Base-by-base conservation (phyloP, 1,284 basidiomycete genomes). In the Cutaneotrichosporon daszewskae region DNA sequence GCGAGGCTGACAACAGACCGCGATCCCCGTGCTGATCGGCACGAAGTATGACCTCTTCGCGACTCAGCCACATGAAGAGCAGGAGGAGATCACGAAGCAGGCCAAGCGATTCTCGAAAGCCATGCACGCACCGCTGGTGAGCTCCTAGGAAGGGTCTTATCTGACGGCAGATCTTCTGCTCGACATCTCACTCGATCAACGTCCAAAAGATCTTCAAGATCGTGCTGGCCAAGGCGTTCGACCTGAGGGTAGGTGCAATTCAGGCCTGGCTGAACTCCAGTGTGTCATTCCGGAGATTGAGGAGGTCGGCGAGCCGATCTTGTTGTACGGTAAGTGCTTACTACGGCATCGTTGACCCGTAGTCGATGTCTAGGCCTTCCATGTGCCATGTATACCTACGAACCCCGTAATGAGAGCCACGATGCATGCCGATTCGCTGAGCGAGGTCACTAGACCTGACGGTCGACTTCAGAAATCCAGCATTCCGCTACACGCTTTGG, bases 121-220 rank as follows among this genome's bases (percentile, higher is more conserved):
- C 36, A 98, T 97, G 94, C 91, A 95, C 64, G 91, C 94, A 9
- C 94, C 91, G 9, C 75, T 98, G 32, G 69, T 72, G 35, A 41
- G 62, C 54, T 22, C n/a, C n/a, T n/a, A 17, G 7, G 1, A 0
- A 16, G 28, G 28, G 19, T n/a, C 19, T 3, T 6, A 20, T 31
- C 46, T 43, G 13, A 51, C 39, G 23, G 6, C 42, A 71, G 59
- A 94, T 97, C 71, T 98, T 97, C 73, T 97, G 91, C 73, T 96
- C 91, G 33, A 97, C 94, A 31, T 88, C 87, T 29, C 90, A 92
- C 57, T 90, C 90, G 48, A 95, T 97, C 76, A 97, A 98, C 69
- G 92, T 98, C 41, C 94, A 97, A 77, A 95, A 97, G 78, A 97
- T 97, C 59, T 96, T 96, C 82, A 95, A 96, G 56, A 71, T 69